Percentiles rank a stretch among this genome's conserved stretches.
phyloP scores from a whole-genome alignment of 129 eudicot genomes.

The Saposhnikovia divaricata region DNA sequence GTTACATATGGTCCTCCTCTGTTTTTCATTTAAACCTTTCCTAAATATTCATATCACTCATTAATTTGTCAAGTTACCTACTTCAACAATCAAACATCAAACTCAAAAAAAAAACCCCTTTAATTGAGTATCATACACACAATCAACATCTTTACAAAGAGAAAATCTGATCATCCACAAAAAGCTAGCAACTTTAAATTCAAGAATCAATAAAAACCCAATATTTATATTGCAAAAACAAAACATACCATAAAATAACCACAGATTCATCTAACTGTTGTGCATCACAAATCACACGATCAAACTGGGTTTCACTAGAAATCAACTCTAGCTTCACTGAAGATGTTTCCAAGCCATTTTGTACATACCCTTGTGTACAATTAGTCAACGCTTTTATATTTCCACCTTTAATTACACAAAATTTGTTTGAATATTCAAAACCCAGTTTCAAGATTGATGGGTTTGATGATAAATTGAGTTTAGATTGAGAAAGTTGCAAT shows the following conservation, averaged over 20 bases:
- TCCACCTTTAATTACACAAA: constrained; percentile 1
- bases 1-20: background rate
- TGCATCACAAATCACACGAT: constrained; percentile 56
- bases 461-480: background rate
- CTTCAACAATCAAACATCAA: background rate
- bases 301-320: constrained; percentile 47
- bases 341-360: constrained; percentile 29
- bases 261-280: constrained; percentile 46
- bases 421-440: background rate
- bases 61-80: background rate
- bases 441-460: constrained; percentile 11
- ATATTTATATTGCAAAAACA: background rate
- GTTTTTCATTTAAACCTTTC: background rate
- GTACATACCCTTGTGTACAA: constrained; percentile 18
- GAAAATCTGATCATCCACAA: background rate
- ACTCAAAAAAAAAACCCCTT: background rate
- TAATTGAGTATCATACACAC: background rate
- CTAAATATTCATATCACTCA: background rate
- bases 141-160: background rate
- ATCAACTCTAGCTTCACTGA: constrained; percentile 50
- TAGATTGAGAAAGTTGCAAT: background rate
- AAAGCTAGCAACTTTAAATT: background rate
- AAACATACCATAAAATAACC: constrained; percentile 51
- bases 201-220: background rate
- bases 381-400: constrained; percentile 11